Conservation (phyloP, 352 stramenopile species). For the Elongisporangium anandrum region DNA sequence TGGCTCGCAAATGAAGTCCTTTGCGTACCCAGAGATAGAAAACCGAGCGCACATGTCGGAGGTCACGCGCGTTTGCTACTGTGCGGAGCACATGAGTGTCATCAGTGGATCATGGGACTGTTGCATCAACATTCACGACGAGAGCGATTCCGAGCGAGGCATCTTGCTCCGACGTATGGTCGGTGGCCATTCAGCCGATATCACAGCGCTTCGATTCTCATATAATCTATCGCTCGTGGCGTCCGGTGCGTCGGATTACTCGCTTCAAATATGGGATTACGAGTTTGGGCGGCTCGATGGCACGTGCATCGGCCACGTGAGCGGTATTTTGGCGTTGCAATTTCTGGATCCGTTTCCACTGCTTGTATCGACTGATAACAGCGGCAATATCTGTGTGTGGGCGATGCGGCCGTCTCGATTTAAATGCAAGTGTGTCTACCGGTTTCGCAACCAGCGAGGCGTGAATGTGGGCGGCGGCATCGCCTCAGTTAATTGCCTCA, state of each 20-base stretch:
- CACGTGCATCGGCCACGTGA: conserved; percentile 74
- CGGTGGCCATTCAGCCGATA: conserved; percentile 72
- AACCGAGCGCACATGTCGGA: conserved; percentile 68
- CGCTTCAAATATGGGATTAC: conserved; percentile 84
- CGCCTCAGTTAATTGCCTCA: conserved; percentile 15
- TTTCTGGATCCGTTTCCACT: conserved; percentile 77
- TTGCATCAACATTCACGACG: conserved; percentile 80
- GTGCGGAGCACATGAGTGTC: conserved; percentile 79
- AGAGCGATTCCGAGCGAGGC: conserved; percentile 75
- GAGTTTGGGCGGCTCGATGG: conserved; percentile 79
- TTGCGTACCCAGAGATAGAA: conserved; percentile 58
- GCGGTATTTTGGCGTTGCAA: conserved; percentile 50
- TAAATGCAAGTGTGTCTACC: conserved; percentile 74
- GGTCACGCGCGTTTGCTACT: conserved; percentile 79
- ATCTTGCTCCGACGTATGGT: conserved; percentile 69
- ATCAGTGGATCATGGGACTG: conserved; percentile 82
- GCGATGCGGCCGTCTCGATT: conserved; percentile 53
- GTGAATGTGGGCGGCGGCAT: conserved; percentile 11
- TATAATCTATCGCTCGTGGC: conserved; percentile 72
- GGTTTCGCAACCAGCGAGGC: conserved; percentile 56
- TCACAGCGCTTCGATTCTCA: conserved; percentile 75
- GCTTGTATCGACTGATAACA: conserved; percentile 62
- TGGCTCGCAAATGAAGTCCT: conserved; percentile 84
- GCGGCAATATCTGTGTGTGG: conserved; percentile 76
- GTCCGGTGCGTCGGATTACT: conserved; percentile 61